Evolutionary conservation across 495 filamentous ascomycete genomes (phyloP), one percentile per base, ranked within the genome.

Genomic region (Sphaerosporella brunnea): DNA sequence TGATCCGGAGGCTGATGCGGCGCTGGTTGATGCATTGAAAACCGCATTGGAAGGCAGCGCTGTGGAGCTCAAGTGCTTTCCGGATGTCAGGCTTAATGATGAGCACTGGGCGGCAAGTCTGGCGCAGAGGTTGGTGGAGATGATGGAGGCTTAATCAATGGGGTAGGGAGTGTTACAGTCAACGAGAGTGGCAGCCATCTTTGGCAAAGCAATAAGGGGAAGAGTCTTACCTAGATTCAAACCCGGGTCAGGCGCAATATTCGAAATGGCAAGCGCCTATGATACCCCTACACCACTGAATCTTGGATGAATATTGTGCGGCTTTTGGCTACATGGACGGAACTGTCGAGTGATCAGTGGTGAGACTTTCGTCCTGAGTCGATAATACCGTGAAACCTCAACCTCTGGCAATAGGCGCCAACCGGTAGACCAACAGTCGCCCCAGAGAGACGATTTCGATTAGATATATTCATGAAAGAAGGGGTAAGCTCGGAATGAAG

Each of bases 81-180:
- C 67, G 53, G 25, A 48, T 2, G 52, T 63, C 8, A 53, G 55
- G 5, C 66, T 76, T 23, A 75, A 76, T 55, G 64, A 75, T 47
- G 53, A 54, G 1, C 59, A 34, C 0, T 71, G 71, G 57, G 67
- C 65, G 0, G 36, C 9, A 32, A 28, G 18, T 20, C 23, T 52
- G 15, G 55, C 41, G 30, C 32, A 36, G 25, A 26, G 45, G 26
- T 46, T 58, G 38, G 24, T 53, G 2, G 30, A 44, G 19, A 51
- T 56, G 45, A 48, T 56, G 46, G 38, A 42, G 19, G 49, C 37
- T 40, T n/a, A 10, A 19, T 40, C 10, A 40, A 32, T 5, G 28
- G 28, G 28, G 28, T 5, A 32, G 28, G 5, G 28, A 32, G 28
- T 32, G 28, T 32, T 32, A 7, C 7, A 13, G 28, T 32, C 13